Percentiles rank a stretch among this genome's conserved stretches.
Evolutionary conservation across 176 grass and related monocot species (phyloP).

Genomic region (Leersia perrieri): DNA sequence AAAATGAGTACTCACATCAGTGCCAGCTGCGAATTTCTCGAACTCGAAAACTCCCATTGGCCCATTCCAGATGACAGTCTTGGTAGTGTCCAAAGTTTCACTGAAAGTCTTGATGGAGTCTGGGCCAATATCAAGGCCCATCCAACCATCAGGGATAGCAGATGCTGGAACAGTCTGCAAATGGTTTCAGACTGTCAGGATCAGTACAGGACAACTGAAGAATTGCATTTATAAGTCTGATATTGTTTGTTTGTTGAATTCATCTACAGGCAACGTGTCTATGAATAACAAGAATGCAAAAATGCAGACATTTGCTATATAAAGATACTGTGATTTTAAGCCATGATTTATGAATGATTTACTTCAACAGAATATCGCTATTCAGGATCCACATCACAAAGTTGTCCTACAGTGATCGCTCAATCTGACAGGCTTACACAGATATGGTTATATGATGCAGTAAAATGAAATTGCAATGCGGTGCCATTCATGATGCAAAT

Average conservation of each 20-base stretch:
- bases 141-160: constrained; percentile 74
- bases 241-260: background rate
- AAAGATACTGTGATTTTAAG: background rate
- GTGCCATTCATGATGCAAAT: background rate
- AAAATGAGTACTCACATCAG: constrained; percentile 49
- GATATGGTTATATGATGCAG: background rate
- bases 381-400: background rate
- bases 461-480: background rate
- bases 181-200: background rate
- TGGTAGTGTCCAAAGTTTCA: constrained; percentile 51
- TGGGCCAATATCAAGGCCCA: constrained; percentile 78
- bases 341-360: background rate
- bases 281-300: background rate
- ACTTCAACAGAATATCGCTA: background rate
- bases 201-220: background rate
- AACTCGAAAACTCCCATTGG: constrained; percentile 95
- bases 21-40: constrained; percentile 80
- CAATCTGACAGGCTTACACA: background rate
- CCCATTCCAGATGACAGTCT: constrained; percentile 84
- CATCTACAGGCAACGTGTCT: background rate
- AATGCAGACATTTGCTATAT: background rate
- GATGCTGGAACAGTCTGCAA: constrained; percentile 63
- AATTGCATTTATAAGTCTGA: background rate
- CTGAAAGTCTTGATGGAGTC: constrained; percentile 63
- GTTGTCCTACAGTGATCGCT: background rate